Evolutionary conservation across 2,329 filamentous ascomycete genomes (phyloP).

Genomic region (Trichothecium sympodiale): DNA sequence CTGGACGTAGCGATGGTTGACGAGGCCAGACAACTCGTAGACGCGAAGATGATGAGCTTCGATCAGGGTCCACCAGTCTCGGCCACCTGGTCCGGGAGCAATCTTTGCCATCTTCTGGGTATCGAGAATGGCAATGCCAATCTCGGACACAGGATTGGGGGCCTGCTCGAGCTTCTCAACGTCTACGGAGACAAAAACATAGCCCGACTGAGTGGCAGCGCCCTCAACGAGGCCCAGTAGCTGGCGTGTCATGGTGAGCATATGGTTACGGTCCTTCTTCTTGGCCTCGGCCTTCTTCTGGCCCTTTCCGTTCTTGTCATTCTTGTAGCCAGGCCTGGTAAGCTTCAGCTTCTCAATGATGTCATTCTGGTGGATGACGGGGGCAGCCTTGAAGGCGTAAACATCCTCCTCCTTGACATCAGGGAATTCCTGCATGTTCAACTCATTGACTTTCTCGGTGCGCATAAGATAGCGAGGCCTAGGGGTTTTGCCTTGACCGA

Average conservation of each 20-base stretch:
- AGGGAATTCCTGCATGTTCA: slow-evolving; percentile 20
- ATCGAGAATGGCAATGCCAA: slow-evolving; percentile 76
- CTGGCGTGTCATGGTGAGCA: slow-evolving; percentile 53
- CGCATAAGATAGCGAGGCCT: slow-evolving; percentile 52
- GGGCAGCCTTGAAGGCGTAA: slow-evolving; percentile 15
- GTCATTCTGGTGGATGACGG: slow-evolving; percentile 6
- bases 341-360: slow-evolving; percentile 1
- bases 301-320: slow-evolving; percentile 32
- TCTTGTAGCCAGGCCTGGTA: slow-evolving; percentile 13
- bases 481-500: slow-evolving; percentile 48
- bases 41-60: slow-evolving; percentile 67
- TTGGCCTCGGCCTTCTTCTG: slow-evolving; percentile 31
- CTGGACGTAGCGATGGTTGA: slow-evolving; percentile 56
- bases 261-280: slow-evolving; percentile 38
- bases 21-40: slow-evolving; percentile 51
- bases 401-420: slow-evolving; percentile 24
- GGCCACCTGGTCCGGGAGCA: slow-evolving; percentile 48
- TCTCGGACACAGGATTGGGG: slow-evolving; percentile 62
- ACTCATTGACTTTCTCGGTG: slow-evolving; percentile 23
- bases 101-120: slow-evolving; percentile 42
- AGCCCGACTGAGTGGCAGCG: neutral
- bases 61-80: slow-evolving; percentile 58
- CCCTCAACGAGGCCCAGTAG: slow-evolving; percentile 51
- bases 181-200: slow-evolving; percentile 68
- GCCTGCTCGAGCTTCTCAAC: slow-evolving; percentile 68